phyloP scores from a whole-genome alignment of 2,329 filamentous ascomycete genomes.

The Fusarium hainanense region DNA sequence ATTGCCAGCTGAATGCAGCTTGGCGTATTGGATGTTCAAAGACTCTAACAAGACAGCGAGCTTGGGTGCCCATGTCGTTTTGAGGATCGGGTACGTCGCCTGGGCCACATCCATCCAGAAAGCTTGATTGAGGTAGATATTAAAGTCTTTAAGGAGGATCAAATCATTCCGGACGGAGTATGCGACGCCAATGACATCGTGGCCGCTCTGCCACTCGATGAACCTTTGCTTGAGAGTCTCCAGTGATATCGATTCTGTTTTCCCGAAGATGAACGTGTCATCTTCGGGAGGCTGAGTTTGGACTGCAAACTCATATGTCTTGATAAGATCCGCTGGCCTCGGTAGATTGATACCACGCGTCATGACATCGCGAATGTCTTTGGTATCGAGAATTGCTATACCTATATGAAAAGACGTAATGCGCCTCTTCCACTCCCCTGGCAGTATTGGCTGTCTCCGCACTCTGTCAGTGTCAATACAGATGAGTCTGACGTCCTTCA shows the following conservation, averaged over 20 bases:
- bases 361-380: neutral
- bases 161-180: slow-evolving; percentile 9
- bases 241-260: slow-evolving; percentile 7
- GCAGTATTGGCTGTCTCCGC: neutral
- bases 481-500: slow-evolving; percentile 23
- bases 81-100: slow-evolving; percentile 7
- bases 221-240: neutral
- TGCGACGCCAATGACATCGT: neutral
- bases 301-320: slow-evolving; percentile 17
- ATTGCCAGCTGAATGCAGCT: slow-evolving; percentile 41
- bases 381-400: slow-evolving; percentile 26
- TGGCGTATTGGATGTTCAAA: neutral
- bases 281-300: neutral
- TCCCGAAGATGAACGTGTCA: slow-evolving; percentile 11
- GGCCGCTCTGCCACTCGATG: neutral
- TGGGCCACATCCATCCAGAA: slow-evolving; percentile 11
- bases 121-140: neutral
- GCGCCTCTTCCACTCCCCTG: neutral
- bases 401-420: slow-evolving; percentile 19
- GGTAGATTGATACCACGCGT: neutral
- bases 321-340: neutral
- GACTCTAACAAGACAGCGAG: neutral
- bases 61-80: neutral
- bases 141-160: neutral
- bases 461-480: slow-evolving; percentile 10